These are phyloP conservation scores for Penicillium longicatenatum DNA, from an alignment of 495 filamentous ascomycete genomes.

Conservation along the genomic window DNA sequence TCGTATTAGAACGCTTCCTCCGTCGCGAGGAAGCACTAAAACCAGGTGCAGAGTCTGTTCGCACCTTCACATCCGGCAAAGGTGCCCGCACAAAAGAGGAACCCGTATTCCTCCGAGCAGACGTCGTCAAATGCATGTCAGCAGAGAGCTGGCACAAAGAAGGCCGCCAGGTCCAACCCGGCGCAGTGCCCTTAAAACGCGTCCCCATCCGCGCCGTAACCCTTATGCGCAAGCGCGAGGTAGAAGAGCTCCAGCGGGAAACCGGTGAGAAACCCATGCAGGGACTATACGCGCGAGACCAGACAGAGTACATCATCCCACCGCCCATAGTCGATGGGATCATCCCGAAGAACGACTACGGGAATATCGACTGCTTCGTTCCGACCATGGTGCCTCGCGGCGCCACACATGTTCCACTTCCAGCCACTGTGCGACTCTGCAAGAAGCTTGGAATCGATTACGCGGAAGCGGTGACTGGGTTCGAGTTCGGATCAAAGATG, in stretches of 20 bases:
- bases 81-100: slow-evolving; percentile 71
- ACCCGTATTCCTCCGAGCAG: slow-evolving; percentile 76
- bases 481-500: slow-evolving; percentile 92
- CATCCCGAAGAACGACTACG: slow-evolving; percentile 93
- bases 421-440: slow-evolving; percentile 75
- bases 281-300: slow-evolving; percentile 78
- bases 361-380: slow-evolving; percentile 95
- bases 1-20: slow-evolving; percentile 82
- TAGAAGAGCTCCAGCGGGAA: slow-evolving; percentile 76
- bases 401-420: slow-evolving; percentile 79
- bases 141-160: slow-evolving; percentile 98
- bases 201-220: slow-evolving; percentile 93
- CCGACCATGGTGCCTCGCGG: slow-evolving; percentile 88
- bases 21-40: slow-evolving; percentile 88
- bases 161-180: slow-evolving; percentile 71
- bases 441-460: slow-evolving; percentile 83
- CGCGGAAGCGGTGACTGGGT: slow-evolving; percentile 93
- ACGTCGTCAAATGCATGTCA: slow-evolving; percentile 84
- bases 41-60: slow-evolving; percentile 68
- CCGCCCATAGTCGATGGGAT: slow-evolving; percentile 83
- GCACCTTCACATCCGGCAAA: slow-evolving; percentile 69
- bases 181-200: slow-evolving; percentile 75
- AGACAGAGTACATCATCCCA: slow-evolving; percentile 88
- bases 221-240: slow-evolving; percentile 81
- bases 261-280: slow-evolving; percentile 84